Evolutionary conservation across 768 basidiomycete species (phyloP).

Genomic region (Phanerochaete sordida): DNA sequence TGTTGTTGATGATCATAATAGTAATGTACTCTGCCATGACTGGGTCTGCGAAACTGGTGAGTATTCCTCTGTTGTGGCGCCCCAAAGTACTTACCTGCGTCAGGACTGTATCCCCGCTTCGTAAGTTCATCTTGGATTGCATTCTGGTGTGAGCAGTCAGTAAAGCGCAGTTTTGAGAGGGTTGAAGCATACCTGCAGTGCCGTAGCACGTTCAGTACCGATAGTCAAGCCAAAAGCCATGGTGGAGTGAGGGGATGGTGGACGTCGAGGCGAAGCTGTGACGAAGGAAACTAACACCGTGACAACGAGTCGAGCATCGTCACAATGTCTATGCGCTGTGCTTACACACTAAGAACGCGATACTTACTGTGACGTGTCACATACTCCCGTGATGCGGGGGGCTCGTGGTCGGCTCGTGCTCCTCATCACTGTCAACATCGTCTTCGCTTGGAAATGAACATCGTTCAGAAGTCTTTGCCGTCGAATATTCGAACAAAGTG

Average conservation of each 20-base stretch:
- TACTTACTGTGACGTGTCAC: neutral
- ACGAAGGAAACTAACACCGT: neutral
- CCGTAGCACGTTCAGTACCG: conserved; percentile 70
- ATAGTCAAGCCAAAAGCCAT: conserved; percentile 80
- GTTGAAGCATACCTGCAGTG: conserved; percentile 55
- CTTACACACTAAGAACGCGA: neutral
- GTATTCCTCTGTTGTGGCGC: neutral
- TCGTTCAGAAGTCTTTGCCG: neutral
- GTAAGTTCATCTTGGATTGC: conserved; percentile 81
- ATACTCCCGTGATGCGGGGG: neutral
- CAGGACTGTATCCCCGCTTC: conserved; percentile 67
- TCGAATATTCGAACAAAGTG: neutral
- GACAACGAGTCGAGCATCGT: neutral
- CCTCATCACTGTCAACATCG: neutral
- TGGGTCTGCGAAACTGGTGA: conserved; percentile 47
- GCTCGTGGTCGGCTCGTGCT: neutral
- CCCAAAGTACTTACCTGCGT: conserved; percentile 56
- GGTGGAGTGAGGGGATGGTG: conserved; percentile 9
- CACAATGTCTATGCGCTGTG: neutral
- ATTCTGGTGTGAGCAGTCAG: conserved; percentile 40
- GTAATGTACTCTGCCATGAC: conserved; percentile 95
- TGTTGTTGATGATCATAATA: conserved; percentile 94
- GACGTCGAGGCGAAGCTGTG: conserved; percentile 1
- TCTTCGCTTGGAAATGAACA: neutral
- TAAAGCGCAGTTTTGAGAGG: neutral